phyloP scores from a whole-genome alignment of 768 basidiomycete species.

The Porphyrellus cyaneotinctus region DNA sequence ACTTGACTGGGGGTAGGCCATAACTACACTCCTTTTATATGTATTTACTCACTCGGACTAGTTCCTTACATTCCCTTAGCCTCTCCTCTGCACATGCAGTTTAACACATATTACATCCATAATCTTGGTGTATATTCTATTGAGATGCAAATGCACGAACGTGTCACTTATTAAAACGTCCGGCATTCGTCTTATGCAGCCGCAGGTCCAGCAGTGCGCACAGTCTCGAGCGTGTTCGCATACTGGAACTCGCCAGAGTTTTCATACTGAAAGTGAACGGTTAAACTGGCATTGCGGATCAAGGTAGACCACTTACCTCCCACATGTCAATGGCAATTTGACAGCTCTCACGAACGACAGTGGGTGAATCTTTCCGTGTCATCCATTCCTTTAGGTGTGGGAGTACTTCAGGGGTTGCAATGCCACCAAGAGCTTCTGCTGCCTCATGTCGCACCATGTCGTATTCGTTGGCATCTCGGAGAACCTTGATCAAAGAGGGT shows the following conservation, averaged over 20 bases:
- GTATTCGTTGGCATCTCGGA: slow-evolving; percentile 69
- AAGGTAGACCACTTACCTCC: slow-evolving; percentile 54
- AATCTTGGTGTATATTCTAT: background rate
- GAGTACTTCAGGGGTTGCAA: slow-evolving; percentile 88
- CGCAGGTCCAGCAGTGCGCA: slow-evolving; percentile 5
- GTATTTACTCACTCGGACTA: too few relatives aligned
- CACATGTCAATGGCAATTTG: slow-evolving; percentile 97
- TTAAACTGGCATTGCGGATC: background rate
- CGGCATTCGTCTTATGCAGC: slow-evolving; percentile 12
- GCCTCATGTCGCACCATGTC: slow-evolving; percentile 99
- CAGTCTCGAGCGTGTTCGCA: slow-evolving; percentile 46
- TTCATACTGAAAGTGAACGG: slow-evolving; percentile 51
- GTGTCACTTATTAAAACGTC: background rate
- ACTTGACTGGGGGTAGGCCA: too few relatives aligned
- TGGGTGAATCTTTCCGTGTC: slow-evolving; percentile 69
- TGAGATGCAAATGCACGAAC: background rate
- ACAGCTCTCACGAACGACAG: slow-evolving; percentile 93
- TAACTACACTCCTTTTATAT: too few relatives aligned
- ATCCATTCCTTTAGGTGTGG: slow-evolving; percentile 86
- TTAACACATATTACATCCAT: too few relatives aligned
- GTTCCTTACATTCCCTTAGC: too few relatives aligned
- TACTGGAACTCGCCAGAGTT: slow-evolving; percentile 81
- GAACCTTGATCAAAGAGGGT: slow-evolving; percentile 73
- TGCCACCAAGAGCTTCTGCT: slow-evolving; percentile 97
- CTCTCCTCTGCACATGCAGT: too few relatives aligned